Conservation (phyloP, 2,329 filamentous ascomycete species). For the Trichoderma atroviride region DNA sequence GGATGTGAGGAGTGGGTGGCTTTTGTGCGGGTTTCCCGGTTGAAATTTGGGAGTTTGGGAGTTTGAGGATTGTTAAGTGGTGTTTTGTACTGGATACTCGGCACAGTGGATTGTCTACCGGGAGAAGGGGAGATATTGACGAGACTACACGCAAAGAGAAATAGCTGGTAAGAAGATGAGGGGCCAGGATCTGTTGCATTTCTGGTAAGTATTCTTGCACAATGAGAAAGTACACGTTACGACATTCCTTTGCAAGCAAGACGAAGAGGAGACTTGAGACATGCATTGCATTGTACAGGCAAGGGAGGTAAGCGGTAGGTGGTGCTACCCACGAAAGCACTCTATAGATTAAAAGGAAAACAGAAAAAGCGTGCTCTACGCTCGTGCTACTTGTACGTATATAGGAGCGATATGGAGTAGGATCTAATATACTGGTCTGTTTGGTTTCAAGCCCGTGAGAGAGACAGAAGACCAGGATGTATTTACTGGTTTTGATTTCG, state of each 20-base stretch:
- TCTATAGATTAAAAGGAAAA: background rate
- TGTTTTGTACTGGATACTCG: background rate
- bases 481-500: background rate
- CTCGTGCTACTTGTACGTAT: background rate
- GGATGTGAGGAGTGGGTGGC: background rate
- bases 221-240: background rate
- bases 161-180: background rate
- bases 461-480: too few species aligned
- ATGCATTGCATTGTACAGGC: slow-evolving; percentile 15
- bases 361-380: background rate
- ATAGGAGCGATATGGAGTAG: background rate
- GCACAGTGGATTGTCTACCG: background rate
- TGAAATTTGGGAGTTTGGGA: background rate
- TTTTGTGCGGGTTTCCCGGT: background rate
- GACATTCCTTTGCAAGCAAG: background rate
- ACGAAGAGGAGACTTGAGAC: slow-evolving; percentile 17
- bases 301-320: background rate
- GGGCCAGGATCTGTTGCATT: background rate
- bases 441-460: too few species aligned
- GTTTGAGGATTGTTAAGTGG: background rate
- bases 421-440: background rate
- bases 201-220: background rate
- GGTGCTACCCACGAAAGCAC: background rate
- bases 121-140: background rate
- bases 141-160: background rate